A percentile compares a stretch with the other conserved stretches of the same genome.
phyloP scores from a whole-genome alignment of 805 yeast genomes.

The Wickerhamiella allomyrinae region DNA sequence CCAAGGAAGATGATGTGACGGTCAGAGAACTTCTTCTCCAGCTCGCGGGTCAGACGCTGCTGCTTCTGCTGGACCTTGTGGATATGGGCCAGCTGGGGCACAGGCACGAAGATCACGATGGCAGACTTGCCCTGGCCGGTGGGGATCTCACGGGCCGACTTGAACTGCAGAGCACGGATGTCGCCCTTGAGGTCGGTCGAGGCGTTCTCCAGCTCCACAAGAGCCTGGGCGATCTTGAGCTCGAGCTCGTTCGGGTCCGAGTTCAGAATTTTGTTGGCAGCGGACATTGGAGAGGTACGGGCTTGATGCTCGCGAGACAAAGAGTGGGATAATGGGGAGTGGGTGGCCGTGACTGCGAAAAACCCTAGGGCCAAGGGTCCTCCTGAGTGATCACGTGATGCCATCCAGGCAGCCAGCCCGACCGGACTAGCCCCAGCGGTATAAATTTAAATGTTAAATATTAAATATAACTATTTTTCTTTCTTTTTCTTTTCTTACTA shows the following conservation, averaged over 20 bases:
- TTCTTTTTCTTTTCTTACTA: too few relatives aligned
- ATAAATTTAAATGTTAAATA: too few relatives aligned
- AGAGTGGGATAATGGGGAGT: conserved; percentile 3
- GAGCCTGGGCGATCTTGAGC: conserved; percentile 98
- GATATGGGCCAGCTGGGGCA: conserved; percentile 81
- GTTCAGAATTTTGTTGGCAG: conserved; percentile 89
- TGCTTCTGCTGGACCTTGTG: conserved; percentile 97
- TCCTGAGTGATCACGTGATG: too few relatives aligned
- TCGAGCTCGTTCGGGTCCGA: conserved; percentile 96
- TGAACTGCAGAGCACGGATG: conserved; percentile 96
- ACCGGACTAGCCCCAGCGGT: too few relatives aligned
- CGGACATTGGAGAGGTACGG: conserved; percentile 51
- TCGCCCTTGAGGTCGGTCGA: conserved; percentile 95
- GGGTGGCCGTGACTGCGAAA: neutral
- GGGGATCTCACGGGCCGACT: conserved; percentile 95
- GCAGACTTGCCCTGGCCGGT: conserved; percentile 98
- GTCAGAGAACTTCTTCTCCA: conserved; percentile 99
- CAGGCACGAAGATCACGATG: conserved; percentile 95
- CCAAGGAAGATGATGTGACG: conserved; percentile 98
- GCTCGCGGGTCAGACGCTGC: conserved; percentile 86
- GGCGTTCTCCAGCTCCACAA: conserved; percentile 84
- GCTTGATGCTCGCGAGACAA: neutral
- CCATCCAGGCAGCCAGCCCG: too few relatives aligned
- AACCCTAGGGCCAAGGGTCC: neutral
- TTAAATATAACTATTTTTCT: too few relatives aligned